Evolutionary conservation across 257 asterid species (phyloP).

Genomic region (Asclepias syriaca): DNA sequence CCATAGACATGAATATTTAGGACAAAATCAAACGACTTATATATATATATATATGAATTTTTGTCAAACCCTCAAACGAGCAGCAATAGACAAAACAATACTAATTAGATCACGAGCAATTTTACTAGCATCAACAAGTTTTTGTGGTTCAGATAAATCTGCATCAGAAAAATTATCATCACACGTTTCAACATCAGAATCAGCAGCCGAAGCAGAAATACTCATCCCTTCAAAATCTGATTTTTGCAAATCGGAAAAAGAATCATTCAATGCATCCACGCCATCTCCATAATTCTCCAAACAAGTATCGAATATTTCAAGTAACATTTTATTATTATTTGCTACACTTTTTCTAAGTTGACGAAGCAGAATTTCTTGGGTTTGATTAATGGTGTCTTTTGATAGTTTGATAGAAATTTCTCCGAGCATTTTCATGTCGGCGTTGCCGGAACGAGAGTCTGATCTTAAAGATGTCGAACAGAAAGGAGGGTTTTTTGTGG

Average conservation of each 20-base stretch:
- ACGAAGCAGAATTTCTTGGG: not conserved
- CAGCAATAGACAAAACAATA: conserved; percentile 6
- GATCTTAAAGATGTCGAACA: conserved; percentile 17
- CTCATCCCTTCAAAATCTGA: not conserved
- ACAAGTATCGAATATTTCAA: conserved; percentile 18
- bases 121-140: conserved; percentile 14
- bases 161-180: conserved; percentile 11
- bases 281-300: conserved; percentile 19
- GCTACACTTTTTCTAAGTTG: not conserved
- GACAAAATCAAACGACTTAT: no score
- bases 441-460: conserved; percentile 20
- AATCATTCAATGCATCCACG: not conserved
- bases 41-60: no score
- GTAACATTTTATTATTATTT: conserved; percentile 4
- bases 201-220: conserved; percentile 25
- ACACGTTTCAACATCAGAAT: conserved; percentile 21
- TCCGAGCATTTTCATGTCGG: conserved; percentile 18
- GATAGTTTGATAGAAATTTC: conserved; percentile 11
- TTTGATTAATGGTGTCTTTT: not conserved
- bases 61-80: not conserved
- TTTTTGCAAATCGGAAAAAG: not conserved
- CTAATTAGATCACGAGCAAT: conserved; percentile 13
- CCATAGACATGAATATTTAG: no score
- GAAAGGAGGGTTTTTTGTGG: not conserved
- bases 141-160: conserved; percentile 13